Base-by-base conservation (phyloP, 2,329 filamentous ascomycete species). In the Botrytis galanthina region DNA sequence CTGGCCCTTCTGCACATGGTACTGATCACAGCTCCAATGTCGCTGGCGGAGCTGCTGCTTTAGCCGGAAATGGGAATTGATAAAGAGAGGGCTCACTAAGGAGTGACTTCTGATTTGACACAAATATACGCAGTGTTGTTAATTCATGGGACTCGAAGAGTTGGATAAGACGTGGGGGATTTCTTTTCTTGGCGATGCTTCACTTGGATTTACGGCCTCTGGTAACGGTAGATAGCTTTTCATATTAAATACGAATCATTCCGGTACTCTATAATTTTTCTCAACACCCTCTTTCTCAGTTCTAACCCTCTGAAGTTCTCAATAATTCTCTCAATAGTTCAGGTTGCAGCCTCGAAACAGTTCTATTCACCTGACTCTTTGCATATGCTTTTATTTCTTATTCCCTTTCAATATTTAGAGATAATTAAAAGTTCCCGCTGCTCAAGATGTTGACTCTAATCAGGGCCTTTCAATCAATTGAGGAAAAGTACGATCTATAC, bases 161-260 rank as follows among this genome's bases (percentile, higher is more conserved):
- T 20, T 51, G 4, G 22, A 37, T 51, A 14, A n/a, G 26, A 51
- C 2, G n/a, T 20, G 32, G 32, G 12, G 12, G 63, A n/a, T 66
- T 67, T 37, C 6, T n/a, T 67, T 67, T 51, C 44, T 39, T 67
- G 44, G 63, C 32, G 22, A 67, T 42, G 10, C 60, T 62, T 62
- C 8, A 20, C 0, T 35, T 48, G 3, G 20, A 66, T 48, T 48
- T 7, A 46, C 2, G 61, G 61, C 39, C 16, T 44, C n/a, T 63
- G 12, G n/a, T 22, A 32, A 44, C n/a, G 61, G 39, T 46, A 63
- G 61, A 63, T 32, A 63, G 18, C 42, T 63, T 44, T n/a, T 63
- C 10, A 46, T 32, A 10, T 4, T 63, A 1, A 44, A 29, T 29
- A 29, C 14, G 39, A 39, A 44, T 63, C 37, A 44, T 63, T 63